Evolutionary conservation across 352 stramenopile genomes (phyloP).

Genomic region (Blastocystis sp.): DNA sequence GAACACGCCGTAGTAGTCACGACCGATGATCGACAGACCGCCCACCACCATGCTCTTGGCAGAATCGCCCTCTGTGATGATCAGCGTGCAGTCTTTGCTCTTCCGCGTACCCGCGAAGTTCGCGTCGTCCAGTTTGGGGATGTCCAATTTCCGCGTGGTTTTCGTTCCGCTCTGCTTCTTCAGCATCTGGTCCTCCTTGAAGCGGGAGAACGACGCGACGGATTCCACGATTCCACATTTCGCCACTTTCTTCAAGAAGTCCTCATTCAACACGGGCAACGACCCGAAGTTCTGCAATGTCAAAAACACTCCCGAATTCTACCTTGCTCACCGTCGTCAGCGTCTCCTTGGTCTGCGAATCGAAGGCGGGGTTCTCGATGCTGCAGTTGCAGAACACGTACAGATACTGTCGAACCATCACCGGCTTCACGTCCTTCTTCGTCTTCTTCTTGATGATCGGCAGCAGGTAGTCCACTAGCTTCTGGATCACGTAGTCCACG

Average conservation of each 20-base stretch:
- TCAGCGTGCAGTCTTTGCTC: conserved; percentile 91
- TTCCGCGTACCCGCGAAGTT: conserved; percentile 89
- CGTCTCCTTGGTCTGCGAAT: conserved; percentile 97
- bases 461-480: conserved; percentile 86
- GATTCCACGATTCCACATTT: conserved; percentile 85
- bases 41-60: conserved; percentile 95
- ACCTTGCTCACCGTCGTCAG: conserved; percentile 84
- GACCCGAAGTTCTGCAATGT: conserved; percentile 83
- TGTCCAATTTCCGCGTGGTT: conserved; percentile 84
- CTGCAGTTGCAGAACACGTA: conserved; percentile 92
- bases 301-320: background rate
- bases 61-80: conserved; percentile 97
- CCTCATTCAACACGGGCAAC: conserved; percentile 81
- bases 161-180: conserved; percentile 86
- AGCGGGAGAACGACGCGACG: conserved; percentile 88
- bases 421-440: conserved; percentile 88
- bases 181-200: conserved; percentile 88
- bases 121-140: conserved; percentile 96
- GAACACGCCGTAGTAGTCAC: conserved; percentile 95
- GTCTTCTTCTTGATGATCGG: conserved; percentile 90
- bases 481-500: conserved; percentile 89
- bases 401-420: conserved; percentile 92
- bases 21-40: conserved; percentile 90
- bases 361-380: conserved; percentile 96
- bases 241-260: conserved; percentile 76